Percentiles rank a stretch among this genome's conserved stretches.
Evolutionary conservation across 768 basidiomycete species (phyloP).

Genomic region (Hysterangium stoloniferum): DNA sequence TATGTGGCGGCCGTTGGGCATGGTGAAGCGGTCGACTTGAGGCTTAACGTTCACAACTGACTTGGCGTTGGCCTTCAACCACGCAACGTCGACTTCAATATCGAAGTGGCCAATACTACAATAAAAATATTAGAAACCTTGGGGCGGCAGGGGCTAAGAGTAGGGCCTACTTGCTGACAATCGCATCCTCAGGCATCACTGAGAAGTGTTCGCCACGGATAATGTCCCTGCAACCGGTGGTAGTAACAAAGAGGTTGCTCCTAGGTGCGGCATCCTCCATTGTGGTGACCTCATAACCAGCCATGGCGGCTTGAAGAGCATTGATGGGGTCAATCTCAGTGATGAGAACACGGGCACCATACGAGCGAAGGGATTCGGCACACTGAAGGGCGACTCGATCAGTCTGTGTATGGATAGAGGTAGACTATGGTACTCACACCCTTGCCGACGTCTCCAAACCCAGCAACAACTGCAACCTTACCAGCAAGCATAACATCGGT

Average conservation of each 20-base stretch:
- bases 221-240: slow-evolving; percentile 98
- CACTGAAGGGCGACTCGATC: slow-evolving; percentile 49
- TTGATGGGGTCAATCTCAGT: slow-evolving; percentile 99
- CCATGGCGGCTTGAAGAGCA: slow-evolving; percentile 99
- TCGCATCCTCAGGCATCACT: slow-evolving; percentile 96
- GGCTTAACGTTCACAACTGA: slow-evolving; percentile 89
- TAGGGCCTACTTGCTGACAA: slow-evolving; percentile 83
- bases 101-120: slow-evolving; percentile 79
- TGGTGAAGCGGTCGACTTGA: slow-evolving; percentile 97
- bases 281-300: slow-evolving; percentile 96
- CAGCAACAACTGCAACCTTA: slow-evolving; percentile 98
- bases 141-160: background rate
- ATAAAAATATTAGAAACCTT: slow-evolving; percentile 10
- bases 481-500: slow-evolving; percentile 99
- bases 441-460: slow-evolving; percentile 98
- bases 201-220: slow-evolving; percentile 87
- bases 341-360: slow-evolving; percentile 91
- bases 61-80: slow-evolving; percentile 91
- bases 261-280: slow-evolving; percentile 96
- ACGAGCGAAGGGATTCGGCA: slow-evolving; percentile 94
- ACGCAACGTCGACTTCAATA: slow-evolving; percentile 92
- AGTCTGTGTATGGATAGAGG: background rate
- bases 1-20: slow-evolving; percentile 86
- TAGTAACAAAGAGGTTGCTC: slow-evolving; percentile 91
- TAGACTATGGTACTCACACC: slow-evolving; percentile 56